Evolutionary conservation across 176 grass and related monocot genomes (phyloP).

Genomic region (Carex cristatella): DNA sequence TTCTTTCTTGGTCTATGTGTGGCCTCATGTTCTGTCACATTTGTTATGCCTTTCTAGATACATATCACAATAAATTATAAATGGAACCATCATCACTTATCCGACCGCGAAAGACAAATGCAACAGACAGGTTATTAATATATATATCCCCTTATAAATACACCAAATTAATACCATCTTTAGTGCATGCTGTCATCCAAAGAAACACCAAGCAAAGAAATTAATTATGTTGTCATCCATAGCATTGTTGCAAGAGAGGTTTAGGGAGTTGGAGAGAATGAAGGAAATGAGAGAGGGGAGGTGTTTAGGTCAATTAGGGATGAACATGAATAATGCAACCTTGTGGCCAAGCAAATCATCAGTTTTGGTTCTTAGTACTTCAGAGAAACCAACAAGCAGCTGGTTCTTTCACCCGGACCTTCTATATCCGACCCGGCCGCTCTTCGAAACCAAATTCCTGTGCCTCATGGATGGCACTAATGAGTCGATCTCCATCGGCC

Average conservation of each 20-base stretch:
- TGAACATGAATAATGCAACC: slow-evolving; percentile 16
- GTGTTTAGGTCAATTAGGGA: slow-evolving; percentile 12
- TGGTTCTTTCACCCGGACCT: slow-evolving; percentile 69
- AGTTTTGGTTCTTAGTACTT: neutral
- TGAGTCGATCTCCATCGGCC: slow-evolving; percentile 26
- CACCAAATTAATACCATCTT: neutral
- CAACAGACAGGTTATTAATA: slow-evolving; percentile 14
- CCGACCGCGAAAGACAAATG: slow-evolving; percentile 50
- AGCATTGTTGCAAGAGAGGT: slow-evolving; percentile 77
- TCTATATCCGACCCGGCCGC: slow-evolving; percentile 45
- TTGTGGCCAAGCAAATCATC: neutral
- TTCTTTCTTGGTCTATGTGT: slow-evolving; percentile 53
- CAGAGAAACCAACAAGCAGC: slow-evolving; percentile 32
- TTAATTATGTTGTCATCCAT: slow-evolving; percentile 61
- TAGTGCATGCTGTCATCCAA: neutral
- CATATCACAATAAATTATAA: slow-evolving; percentile 22
- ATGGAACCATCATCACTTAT: slow-evolving; percentile 34
- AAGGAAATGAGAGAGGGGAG: slow-evolving; percentile 82
- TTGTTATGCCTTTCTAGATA: slow-evolving; percentile 7
- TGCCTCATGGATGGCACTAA: slow-evolving; percentile 18
- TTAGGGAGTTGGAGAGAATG: slow-evolving; percentile 65
- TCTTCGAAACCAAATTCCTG: slow-evolving; percentile 32
- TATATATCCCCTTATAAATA: slow-evolving; percentile 14
- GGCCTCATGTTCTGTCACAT: slow-evolving; percentile 12
- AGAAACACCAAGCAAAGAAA: neutral